Base-by-base conservation (phyloP, 345 rosid genomes). In the Pseudoturritis turrita region DNA sequence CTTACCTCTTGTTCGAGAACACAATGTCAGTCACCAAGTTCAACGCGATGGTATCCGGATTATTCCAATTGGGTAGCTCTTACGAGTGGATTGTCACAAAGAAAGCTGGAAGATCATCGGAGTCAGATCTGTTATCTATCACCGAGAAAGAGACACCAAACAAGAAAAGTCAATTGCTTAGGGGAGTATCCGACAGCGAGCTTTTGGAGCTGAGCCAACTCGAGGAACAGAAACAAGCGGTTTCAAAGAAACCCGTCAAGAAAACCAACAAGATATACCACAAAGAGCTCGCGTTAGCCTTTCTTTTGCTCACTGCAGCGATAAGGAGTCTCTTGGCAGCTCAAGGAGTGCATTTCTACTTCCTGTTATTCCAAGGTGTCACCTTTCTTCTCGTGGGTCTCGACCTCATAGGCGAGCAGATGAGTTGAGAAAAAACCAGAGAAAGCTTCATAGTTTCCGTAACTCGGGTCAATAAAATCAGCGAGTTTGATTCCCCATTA, bases 41-140 rank as follows among this genome's bases (percentile, higher is more conserved):
- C 83, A 88, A 86, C 44, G 96, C 96, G 2, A 90, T 90, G 96
- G 83, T 90, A 26, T 90, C 96, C 3, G 96, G 96, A 23, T 62
- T 90, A 35, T 90, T 86, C 81, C 87, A 90, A 76, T 37, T 90
- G 76, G 96, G 96, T 45, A 88, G 94, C 85, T 90, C 96, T 25
- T 88, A 90, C n/a, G 96, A 90, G 71, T 90, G 96, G 96, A 80
- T 90, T 72, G 94, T 90, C 78, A 90, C 96, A 68, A 90, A 90
- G 78, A 90, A 90, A 57, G 93, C 96, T 15, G 96, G 96, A 41
- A 85, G 96, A 80, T 88, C 94, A 70, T 86, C 96, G 50, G 96
- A 90, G 78, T 86, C 90, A 0, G 91, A 90, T 82, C 82, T 90
- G 7, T 70, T 90, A 39, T 83, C 86, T 22, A 86, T 84, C n/a